Percentiles rank a stretch among this genome's conserved stretches.
phyloP scores from a whole-genome alignment of 2,329 filamentous ascomycete genomes.

The Sporothrix globosa region DNA sequence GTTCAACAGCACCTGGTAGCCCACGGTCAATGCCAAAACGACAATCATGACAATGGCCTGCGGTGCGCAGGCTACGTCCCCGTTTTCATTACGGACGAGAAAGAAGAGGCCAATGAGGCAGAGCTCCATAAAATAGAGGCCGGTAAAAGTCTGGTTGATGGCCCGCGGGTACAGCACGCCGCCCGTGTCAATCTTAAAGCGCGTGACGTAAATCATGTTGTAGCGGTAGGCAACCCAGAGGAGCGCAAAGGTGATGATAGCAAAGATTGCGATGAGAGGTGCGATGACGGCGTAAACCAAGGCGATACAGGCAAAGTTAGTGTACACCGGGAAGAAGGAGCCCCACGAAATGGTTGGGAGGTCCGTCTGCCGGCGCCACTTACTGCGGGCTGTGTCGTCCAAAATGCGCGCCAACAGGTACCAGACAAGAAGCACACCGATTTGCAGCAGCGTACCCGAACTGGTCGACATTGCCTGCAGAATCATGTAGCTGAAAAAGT shows the following conservation, averaged over 20 bases:
- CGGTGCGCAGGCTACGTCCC: conserved; percentile 63
- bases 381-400: conserved; percentile 79
- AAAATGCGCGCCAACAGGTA: conserved; percentile 78
- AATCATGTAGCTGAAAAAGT: conserved; percentile 99
- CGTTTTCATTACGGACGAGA: conserved; percentile 63
- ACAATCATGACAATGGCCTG: conserved; percentile 88
- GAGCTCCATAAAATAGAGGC: conserved; percentile 92
- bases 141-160: conserved; percentile 94
- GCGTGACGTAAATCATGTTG: conserved; percentile 91
- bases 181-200: conserved; percentile 87
- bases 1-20: conserved; percentile 83
- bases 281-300: conserved; percentile 87
- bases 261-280: conserved; percentile 89
- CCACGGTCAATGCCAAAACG: conserved; percentile 66
- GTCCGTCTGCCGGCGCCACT: conserved; percentile 82
- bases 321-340: conserved; percentile 92
- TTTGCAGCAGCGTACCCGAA: conserved; percentile 83
- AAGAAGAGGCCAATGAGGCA: conserved; percentile 90
- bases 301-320: conserved; percentile 91
- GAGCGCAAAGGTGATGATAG: conserved; percentile 85
- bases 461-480: conserved; percentile 90
- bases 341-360: conserved; percentile 85
- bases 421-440: conserved; percentile 77
- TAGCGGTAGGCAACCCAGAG: conserved; percentile 97
- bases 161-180: conserved; percentile 89